These are phyloP conservation scores for Drechslera avenae DNA, from an alignment of 2,329 filamentous ascomycete genomes.

Conservation along the genomic window DNA sequence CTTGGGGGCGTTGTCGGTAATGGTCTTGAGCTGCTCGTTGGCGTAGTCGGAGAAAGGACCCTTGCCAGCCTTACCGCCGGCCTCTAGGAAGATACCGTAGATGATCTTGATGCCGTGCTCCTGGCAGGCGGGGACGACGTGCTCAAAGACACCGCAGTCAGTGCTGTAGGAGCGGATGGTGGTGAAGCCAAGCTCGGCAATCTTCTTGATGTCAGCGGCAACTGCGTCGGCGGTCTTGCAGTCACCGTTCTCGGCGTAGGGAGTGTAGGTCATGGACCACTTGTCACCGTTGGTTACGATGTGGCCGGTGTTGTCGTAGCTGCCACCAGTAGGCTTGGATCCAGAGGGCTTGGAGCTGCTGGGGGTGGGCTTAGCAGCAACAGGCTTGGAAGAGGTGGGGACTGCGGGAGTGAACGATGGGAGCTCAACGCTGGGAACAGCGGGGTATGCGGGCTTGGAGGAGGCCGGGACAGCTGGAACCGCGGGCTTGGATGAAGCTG, in stretches of 20 bases:
- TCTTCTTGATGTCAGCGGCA: constrained; percentile 49
- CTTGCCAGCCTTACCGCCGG: constrained; percentile 55
- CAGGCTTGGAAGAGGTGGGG: constrained; percentile 15
- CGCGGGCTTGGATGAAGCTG: constrained; percentile 11
- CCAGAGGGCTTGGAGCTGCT: constrained; percentile 26
- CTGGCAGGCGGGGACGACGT: constrained; percentile 72
- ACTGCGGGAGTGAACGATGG: neutral
- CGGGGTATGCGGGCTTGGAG: constrained; percentile 14
- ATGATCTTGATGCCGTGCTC: constrained; percentile 76
- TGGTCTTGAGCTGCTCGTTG: constrained; percentile 73
- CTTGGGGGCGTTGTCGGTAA: constrained; percentile 71
- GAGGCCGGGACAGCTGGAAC: no score
- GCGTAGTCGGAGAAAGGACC: constrained; percentile 58
- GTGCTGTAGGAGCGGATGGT: constrained; percentile 84
- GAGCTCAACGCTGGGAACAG: neutral
- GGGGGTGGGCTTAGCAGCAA: constrained; percentile 25
- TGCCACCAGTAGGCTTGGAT: constrained; percentile 36
- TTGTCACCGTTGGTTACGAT: constrained; percentile 52
- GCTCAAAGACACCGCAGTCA: constrained; percentile 81
- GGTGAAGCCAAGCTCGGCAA: constrained; percentile 60
- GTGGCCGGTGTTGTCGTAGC: constrained; percentile 31
- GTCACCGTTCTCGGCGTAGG: constrained; percentile 50
- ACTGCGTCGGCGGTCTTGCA: constrained; percentile 52
- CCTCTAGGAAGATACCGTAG: constrained; percentile 83
- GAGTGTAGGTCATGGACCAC: constrained; percentile 58